phyloP scores from a whole-genome alignment of 176 grass and related monocot genomes.

The Musa acuminata region DNA sequence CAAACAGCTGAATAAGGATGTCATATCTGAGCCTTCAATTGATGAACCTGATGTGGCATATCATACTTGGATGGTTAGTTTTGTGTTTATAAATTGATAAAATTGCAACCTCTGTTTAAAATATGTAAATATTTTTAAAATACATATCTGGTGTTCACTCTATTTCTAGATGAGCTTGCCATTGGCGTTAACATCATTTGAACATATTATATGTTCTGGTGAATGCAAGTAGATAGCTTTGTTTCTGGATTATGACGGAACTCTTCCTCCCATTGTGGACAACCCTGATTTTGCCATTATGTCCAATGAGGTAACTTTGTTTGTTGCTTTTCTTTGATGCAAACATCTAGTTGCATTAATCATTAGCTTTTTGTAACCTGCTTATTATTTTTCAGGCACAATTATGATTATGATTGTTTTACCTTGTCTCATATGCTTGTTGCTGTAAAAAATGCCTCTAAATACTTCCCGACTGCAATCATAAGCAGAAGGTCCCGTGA shows the following conservation, averaged over 20 bases:
- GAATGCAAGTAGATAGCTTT: conserved; percentile 53
- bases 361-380: too few relatives aligned
- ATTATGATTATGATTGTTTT: background rate
- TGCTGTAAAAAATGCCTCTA: conserved; percentile 61
- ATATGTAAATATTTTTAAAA: conserved; percentile 6
- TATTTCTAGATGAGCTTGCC: conserved; percentile 55
- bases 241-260: conserved; percentile 92
- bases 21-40: conserved; percentile 10
- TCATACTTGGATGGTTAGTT: conserved; percentile 63
- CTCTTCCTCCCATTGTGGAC: conserved; percentile 87
- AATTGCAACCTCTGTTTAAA: background rate
- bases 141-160: background rate
- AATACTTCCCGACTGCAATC: conserved; percentile 76
- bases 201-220: conserved; percentile 38
- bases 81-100: background rate
- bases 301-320: conserved; percentile 46
- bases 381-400: background rate
- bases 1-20: conserved; percentile 49
- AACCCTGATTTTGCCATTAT: conserved; percentile 81
- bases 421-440: conserved; percentile 49
- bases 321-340: background rate
- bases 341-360: background rate
- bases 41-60: conserved; percentile 52
- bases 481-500: conserved; percentile 86
- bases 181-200: conserved; percentile 66